A percentile compares a stretch with the other conserved stretches of the same genome.
Conservation (phyloP, 371 early-diverging fungal species). For the Mucor racemosus region DNA sequence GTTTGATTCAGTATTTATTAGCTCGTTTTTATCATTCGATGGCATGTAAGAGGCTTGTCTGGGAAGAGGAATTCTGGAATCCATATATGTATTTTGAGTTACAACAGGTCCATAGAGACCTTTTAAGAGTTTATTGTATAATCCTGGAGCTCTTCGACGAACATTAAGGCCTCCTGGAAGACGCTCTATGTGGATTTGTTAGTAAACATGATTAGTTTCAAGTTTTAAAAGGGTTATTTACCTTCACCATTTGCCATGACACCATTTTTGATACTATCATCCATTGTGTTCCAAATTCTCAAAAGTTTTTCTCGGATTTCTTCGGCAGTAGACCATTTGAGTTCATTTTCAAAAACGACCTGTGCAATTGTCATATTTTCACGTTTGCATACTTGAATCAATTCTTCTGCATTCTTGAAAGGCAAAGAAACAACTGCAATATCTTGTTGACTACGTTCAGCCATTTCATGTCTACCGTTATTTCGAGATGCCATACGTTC, state of each 20-base stretch:
- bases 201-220: neutral
- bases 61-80: constrained; percentile 11
- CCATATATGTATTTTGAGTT: constrained; percentile 22
- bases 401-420: constrained; percentile 78
- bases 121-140: constrained; percentile 83
- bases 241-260: constrained; percentile 41
- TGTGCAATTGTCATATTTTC: constrained; percentile 92
- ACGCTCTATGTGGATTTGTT: constrained; percentile 32
- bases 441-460: constrained; percentile 64
- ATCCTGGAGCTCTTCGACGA: constrained; percentile 83
- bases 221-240: neutral
- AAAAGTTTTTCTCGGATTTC: constrained; percentile 76
- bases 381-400: constrained; percentile 79
- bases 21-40: neutral
- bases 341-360: constrained; percentile 92
- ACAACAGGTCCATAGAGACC: constrained; percentile 66
- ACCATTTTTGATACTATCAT: constrained; percentile 85
- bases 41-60: constrained; percentile 19
- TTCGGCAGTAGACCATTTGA: constrained; percentile 83
- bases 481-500: constrained; percentile 8
- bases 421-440: constrained; percentile 81
- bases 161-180: constrained; percentile 90
- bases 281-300: constrained; percentile 93
- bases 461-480: constrained; percentile 15
- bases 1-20: neutral